Evolutionary conservation across 2,329 filamentous ascomycete species (phyloP).

Genomic region (Mariannaea elegans): DNA sequence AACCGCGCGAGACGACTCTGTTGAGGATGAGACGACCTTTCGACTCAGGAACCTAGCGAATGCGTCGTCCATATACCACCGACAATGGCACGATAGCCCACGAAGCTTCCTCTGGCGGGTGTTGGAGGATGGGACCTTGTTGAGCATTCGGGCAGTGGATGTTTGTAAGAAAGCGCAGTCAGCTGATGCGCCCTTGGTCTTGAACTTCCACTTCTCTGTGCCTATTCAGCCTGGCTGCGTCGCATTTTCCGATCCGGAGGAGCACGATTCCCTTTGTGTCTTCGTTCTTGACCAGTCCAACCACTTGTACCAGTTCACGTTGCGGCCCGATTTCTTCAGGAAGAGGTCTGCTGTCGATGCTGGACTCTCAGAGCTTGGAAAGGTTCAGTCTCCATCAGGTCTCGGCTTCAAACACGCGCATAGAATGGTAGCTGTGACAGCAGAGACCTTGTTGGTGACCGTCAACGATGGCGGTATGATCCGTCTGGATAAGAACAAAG

Average conservation of each 20-base stretch:
- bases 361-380: slow-evolving; percentile 79
- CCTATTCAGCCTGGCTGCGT: slow-evolving; percentile 81
- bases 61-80: slow-evolving; percentile 85
- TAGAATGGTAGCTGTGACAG: slow-evolving; percentile 77
- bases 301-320: slow-evolving; percentile 82
- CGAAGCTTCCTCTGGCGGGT: slow-evolving; percentile 92
- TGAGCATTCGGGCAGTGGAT: slow-evolving; percentile 87
- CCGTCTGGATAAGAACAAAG: slow-evolving; percentile 69
- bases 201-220: slow-evolving; percentile 80
- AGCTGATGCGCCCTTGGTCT: slow-evolving; percentile 75
- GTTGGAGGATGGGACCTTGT: slow-evolving; percentile 77
- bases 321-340: slow-evolving; percentile 84
- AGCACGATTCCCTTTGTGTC: slow-evolving; percentile 79
- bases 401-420: slow-evolving; percentile 83
- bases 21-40: slow-evolving; percentile 79
- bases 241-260: slow-evolving; percentile 80
- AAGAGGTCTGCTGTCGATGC: slow-evolving; percentile 74
- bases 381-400: slow-evolving; percentile 75
- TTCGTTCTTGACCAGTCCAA: slow-evolving; percentile 83
- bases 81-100: slow-evolving; percentile 77
- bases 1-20: slow-evolving; percentile 42
- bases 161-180: slow-evolving; percentile 74
- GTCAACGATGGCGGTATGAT: slow-evolving; percentile 82
- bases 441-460: slow-evolving; percentile 80
- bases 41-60: slow-evolving; percentile 77